A percentile compares a stretch with the other conserved stretches of the same genome.
Conservation (phyloP, 805 yeast genomes). For the Candida takata region DNA sequence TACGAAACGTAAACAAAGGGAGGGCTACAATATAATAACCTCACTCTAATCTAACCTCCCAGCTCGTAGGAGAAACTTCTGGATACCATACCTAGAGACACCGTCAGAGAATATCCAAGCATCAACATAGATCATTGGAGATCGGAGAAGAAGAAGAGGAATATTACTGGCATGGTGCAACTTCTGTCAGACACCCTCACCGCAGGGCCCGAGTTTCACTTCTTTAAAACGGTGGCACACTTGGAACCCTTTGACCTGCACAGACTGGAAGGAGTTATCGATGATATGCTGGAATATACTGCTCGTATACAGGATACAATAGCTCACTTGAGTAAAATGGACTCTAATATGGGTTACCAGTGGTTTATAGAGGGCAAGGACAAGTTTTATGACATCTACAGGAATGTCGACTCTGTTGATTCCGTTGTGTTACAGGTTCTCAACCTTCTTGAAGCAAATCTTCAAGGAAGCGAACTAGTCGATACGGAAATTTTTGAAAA, state of each 20-base stretch:
- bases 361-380: slow-evolving; percentile 30
- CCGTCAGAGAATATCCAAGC: too few relatives aligned
- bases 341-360: slow-evolving; percentile 9
- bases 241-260: slow-evolving; percentile 22
- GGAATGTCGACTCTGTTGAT: slow-evolving; percentile 29
- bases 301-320: slow-evolving; percentile 14
- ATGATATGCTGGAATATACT: slow-evolving; percentile 18
- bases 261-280: slow-evolving; percentile 14
- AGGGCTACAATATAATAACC: too few relatives aligned
- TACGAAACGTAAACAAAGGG: slow-evolving; percentile 1
- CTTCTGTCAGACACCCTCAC: slow-evolving; percentile 21
- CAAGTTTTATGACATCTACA: slow-evolving; percentile 27
- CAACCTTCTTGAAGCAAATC: slow-evolving; percentile 28
- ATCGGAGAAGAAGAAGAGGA: too few relatives aligned
- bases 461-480: slow-evolving; percentile 20
- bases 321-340: slow-evolving; percentile 3
- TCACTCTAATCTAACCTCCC: too few relatives aligned
- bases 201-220: slow-evolving; percentile 18
- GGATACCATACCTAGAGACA: too few relatives aligned
- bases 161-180: slow-evolving; percentile 8
- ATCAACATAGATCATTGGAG: too few relatives aligned
- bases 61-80: too few relatives aligned
- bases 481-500: slow-evolving; percentile 24
- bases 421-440: slow-evolving; percentile 28
- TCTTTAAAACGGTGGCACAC: slow-evolving; percentile 19